Evolutionary conservation across 345 rosid species (phyloP).

Genomic region (Populus nigra): DNA sequence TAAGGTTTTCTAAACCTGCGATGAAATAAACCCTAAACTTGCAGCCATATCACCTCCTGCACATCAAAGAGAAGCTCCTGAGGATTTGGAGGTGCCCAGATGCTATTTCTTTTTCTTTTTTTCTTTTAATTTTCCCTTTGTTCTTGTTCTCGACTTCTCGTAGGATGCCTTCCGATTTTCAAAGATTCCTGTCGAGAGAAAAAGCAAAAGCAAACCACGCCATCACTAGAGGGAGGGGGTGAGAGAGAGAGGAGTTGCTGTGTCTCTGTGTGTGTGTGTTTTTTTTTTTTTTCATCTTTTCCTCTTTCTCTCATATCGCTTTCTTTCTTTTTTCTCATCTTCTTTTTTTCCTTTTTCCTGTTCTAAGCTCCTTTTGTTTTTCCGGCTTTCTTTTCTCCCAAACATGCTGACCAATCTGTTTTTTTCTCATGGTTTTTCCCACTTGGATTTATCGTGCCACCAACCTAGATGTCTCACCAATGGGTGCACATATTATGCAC

Average conservation of each 20-base stretch:
- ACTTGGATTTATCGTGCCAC: slow-evolving; percentile 21
- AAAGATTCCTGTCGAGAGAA: slow-evolving; percentile 56
- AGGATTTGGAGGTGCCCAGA: neutral
- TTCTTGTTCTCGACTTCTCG: neutral
- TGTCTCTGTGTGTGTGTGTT: neutral
- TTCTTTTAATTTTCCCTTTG: neutral
- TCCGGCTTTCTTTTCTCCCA: slow-evolving; percentile 11
- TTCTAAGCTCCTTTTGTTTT: slow-evolving; percentile 48
- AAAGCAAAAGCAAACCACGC: slow-evolving; percentile 48
- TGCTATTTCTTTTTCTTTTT: neutral
- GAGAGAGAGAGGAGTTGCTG: neutral
- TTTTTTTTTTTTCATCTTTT: slow-evolving; percentile 7
- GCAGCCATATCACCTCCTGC: too few relatives aligned
- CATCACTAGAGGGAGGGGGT: slow-evolving; percentile 25
- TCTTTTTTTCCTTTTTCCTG: slow-evolving; percentile 33
- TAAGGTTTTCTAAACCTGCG: too few relatives aligned
- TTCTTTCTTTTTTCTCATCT: slow-evolving; percentile 29
- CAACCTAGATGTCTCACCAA: slow-evolving; percentile 25
- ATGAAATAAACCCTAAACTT: too few relatives aligned
- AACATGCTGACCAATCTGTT: neutral
- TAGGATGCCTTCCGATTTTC: slow-evolving; percentile 40
- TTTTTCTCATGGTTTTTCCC: slow-evolving; percentile 8
- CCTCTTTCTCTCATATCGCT: slow-evolving; percentile 46
- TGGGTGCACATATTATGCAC: slow-evolving; percentile 17
- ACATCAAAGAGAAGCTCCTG: too few relatives aligned